phyloP scores from a whole-genome alignment of 768 basidiomycete species.

The Postia placenta region DNA sequence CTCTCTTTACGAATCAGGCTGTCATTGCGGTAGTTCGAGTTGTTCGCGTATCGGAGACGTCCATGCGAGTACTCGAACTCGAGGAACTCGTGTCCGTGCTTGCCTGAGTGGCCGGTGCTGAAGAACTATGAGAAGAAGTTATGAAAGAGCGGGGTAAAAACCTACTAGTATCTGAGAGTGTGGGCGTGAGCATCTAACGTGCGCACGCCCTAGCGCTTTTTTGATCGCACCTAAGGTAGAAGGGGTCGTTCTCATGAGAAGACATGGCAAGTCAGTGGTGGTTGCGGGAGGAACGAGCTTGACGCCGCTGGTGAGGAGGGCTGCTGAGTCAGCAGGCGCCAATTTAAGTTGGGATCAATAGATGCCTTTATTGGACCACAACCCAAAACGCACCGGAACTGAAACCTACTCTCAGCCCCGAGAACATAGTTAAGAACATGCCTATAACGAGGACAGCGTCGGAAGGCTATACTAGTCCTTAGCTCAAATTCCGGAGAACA shows the following conservation, averaged over 20 bases:
- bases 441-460: no score
- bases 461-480: no score
- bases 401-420: no score
- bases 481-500: no score
- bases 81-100: slow-evolving; percentile 95
- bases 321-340: no score
- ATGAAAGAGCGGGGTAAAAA: slow-evolving; percentile 7
- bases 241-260: slow-evolving; percentile 62
- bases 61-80: slow-evolving; percentile 99
- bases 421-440: no score
- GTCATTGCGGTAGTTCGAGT: slow-evolving; percentile 98
- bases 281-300: no score
- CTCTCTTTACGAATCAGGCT: slow-evolving; percentile 98
- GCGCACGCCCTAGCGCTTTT: slow-evolving; percentile 15
- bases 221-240: slow-evolving; percentile 63
- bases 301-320: no score
- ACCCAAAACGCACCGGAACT: no score
- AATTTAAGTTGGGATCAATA: no score
- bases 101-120: slow-evolving; percentile 97
- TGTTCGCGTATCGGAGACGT: slow-evolving; percentile 95
- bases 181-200: slow-evolving; percentile 17
- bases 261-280: slow-evolving; percentile 28
- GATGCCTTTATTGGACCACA: no score
- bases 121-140: not conserved
- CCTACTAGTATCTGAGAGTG: slow-evolving; percentile 45